Evolutionary conservation across 1,284 basidiomycete genomes (phyloP).

Genomic region (Ceratobasidium sp.): DNA sequence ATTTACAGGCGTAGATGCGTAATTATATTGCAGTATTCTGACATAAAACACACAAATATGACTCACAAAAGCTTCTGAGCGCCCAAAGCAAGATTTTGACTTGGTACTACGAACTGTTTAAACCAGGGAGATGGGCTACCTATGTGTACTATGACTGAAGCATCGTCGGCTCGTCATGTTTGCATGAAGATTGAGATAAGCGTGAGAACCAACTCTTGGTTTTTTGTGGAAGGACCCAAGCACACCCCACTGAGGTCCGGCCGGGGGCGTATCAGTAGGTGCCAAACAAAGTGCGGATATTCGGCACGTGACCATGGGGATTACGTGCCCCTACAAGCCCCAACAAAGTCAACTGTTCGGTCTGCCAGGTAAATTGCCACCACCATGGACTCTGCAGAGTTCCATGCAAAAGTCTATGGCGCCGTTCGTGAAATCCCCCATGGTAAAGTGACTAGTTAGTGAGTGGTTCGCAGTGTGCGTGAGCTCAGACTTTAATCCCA

Average conservation of each 20-base stretch:
- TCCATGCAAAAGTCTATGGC: slow-evolving; percentile 79
- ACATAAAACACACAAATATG: too few species aligned
- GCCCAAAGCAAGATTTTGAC: too few species aligned
- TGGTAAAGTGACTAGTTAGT: slow-evolving; percentile 74
- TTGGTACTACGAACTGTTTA: too few species aligned
- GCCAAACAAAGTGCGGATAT: slow-evolving; percentile 25
- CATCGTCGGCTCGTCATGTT: too few species aligned
- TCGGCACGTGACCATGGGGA: slow-evolving; percentile 11
- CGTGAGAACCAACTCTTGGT: too few species aligned
- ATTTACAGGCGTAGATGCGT: neutral
- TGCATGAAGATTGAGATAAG: too few species aligned
- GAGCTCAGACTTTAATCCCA: neutral
- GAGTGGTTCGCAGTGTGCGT: neutral
- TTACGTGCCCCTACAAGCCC: slow-evolving; percentile 39
- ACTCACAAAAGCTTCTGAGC: too few species aligned
- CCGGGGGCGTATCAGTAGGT: too few species aligned
- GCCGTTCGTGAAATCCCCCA: slow-evolving; percentile 74
- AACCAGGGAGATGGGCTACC: too few species aligned
- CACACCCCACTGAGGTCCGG: too few species aligned
- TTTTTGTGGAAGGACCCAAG: too few species aligned
- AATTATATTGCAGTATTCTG: neutral
- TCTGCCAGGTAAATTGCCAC: slow-evolving; percentile 4
- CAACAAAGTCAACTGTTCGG: slow-evolving; percentile 37
- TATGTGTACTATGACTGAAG: too few species aligned
- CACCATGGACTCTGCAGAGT: slow-evolving; percentile 72